Evolutionary conservation across 2,329 filamentous ascomycete genomes (phyloP).

Genomic region (Dactylellina leptospora): DNA sequence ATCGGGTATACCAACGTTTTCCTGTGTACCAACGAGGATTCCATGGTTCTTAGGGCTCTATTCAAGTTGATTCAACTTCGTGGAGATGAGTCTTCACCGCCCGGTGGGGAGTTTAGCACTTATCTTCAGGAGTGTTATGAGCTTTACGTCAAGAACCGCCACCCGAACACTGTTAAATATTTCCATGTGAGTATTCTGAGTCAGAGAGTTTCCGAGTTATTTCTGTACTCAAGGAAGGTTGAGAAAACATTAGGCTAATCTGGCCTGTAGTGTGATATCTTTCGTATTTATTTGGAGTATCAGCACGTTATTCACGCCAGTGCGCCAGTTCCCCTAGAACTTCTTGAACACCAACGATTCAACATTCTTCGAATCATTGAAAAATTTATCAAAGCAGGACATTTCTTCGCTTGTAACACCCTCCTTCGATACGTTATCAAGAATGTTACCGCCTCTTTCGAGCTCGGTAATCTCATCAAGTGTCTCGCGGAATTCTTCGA

Average conservation of each 20-base stretch:
- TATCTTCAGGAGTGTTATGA: constrained; percentile 15
- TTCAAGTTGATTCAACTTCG: constrained; percentile 15
- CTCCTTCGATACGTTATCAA: constrained; percentile 34
- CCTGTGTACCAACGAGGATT: constrained; percentile 11
- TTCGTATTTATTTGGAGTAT: constrained; percentile 29
- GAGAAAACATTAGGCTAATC: background rate
- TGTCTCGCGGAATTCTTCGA: constrained; percentile 6
- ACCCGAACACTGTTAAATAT: constrained; percentile 23
- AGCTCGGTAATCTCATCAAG: background rate
- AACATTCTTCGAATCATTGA: background rate
- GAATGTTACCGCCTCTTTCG: background rate
- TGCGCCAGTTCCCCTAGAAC: background rate
- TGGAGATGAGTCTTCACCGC: constrained; percentile 7
- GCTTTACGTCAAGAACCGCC: constrained; percentile 18
- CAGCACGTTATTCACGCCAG: background rate
- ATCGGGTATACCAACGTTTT: constrained; percentile 13
- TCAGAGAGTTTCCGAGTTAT: too few relatives aligned
- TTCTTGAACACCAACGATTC: background rate
- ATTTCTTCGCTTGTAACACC: constrained; percentile 25
- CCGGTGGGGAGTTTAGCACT: constrained; percentile 11
- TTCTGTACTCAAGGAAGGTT: background rate
- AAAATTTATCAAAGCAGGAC: constrained; percentile 20
- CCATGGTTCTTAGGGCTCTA: constrained; percentile 10
- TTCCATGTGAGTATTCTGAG: constrained; percentile 42
- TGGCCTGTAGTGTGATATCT: constrained; percentile 26